Conservation (phyloP, 345 rosid species). For the Acer negundo region DNA sequence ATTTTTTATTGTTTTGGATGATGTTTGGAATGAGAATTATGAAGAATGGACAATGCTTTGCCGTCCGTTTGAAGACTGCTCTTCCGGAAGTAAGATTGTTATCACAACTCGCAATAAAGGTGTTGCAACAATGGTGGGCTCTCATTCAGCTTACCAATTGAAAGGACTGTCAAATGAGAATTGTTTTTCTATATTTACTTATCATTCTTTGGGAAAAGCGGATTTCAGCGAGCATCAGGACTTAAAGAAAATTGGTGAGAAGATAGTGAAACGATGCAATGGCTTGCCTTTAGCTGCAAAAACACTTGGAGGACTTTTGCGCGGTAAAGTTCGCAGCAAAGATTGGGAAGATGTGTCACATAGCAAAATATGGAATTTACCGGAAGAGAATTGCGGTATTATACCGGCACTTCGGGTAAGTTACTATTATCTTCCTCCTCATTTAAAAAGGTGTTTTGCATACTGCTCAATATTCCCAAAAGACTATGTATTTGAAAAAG, state of each 20-base stretch:
- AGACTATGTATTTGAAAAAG: background rate
- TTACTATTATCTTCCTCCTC: background rate
- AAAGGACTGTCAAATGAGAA: background rate
- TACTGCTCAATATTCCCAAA: conserved; percentile 17
- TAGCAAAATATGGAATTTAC: background rate
- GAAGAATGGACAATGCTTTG: too few relatives aligned
- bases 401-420: background rate
- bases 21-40: too few relatives aligned
- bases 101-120: too few relatives aligned
- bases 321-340: too few relatives aligned
- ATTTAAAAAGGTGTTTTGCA: conserved; percentile 15
- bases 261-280: background rate
- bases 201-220: background rate
- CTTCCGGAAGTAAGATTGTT: too few relatives aligned
- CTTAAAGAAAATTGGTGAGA: background rate
- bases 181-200: background rate
- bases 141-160: too few relatives aligned
- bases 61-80: too few relatives aligned
- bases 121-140: too few relatives aligned
- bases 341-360: background rate
- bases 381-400: background rate
- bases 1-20: too few relatives aligned
- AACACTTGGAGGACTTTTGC: background rate
- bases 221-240: background rate
- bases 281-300: conserved; percentile 4